phyloP scores from a whole-genome alignment of 2,329 filamentous ascomycete genomes.

The Epichloe gansuensis region DNA sequence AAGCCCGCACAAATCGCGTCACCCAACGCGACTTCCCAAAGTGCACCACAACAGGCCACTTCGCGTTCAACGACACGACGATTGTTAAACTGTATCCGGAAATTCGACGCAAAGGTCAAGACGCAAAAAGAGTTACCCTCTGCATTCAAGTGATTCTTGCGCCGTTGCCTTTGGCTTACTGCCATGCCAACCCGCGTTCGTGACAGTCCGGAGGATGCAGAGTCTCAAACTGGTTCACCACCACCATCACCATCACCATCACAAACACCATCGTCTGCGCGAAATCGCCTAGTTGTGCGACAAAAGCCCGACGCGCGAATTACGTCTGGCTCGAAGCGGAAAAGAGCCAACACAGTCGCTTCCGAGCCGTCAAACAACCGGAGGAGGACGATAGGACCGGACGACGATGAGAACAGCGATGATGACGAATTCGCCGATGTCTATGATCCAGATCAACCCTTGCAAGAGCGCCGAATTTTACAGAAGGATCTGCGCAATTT shows the following conservation, averaged over 20 bases:
- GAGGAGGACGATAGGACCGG: slow-evolving; percentile 9
- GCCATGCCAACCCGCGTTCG: slow-evolving; percentile 15
- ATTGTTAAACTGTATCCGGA: too few species aligned
- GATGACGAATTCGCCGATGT: slow-evolving; percentile 23
- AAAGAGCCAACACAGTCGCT: slow-evolving; percentile 15
- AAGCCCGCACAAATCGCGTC: background rate
- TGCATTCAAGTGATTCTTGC: too few species aligned
- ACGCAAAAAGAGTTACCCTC: too few species aligned
- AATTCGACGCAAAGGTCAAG: too few species aligned
- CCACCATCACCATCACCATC: slow-evolving; percentile 13
- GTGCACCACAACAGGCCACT: background rate
- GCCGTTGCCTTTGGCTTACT: background rate
- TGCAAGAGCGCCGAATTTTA: slow-evolving; percentile 58
- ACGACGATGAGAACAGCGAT: slow-evolving; percentile 9
- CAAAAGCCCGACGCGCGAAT: slow-evolving; percentile 13
- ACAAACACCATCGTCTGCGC: slow-evolving; percentile 10
- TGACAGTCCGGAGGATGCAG: slow-evolving; percentile 8
- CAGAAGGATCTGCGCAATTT: slow-evolving; percentile 60
- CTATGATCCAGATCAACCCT: slow-evolving; percentile 76
- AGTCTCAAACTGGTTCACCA: slow-evolving; percentile 10
- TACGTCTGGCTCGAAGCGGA: slow-evolving; percentile 19
- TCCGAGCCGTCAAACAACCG: slow-evolving; percentile 13
- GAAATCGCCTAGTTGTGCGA: slow-evolving; percentile 14
- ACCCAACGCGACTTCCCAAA: background rate
- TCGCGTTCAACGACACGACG: background rate